Evolutionary conservation across 257 asterid species (phyloP).

Genomic region (Perilla frutescens): DNA sequence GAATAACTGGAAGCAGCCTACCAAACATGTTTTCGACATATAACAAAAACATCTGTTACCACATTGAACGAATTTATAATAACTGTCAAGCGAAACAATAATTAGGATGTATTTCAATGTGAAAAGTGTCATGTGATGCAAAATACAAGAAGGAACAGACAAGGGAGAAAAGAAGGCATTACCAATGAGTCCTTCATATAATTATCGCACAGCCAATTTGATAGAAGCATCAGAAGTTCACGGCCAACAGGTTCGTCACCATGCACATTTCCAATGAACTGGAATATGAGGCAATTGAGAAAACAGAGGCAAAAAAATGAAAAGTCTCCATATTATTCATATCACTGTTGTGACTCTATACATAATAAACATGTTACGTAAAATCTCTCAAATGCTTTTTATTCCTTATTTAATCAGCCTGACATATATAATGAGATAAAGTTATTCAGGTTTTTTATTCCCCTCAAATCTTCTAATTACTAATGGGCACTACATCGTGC

Average conservation of each 20-base stretch:
- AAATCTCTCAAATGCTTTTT: neutral
- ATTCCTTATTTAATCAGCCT: neutral
- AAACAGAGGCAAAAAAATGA: conserved; percentile 12
- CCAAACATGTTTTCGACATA: conserved; percentile 11
- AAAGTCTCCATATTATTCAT: neutral
- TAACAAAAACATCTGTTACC: neutral
- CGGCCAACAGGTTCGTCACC: conserved; percentile 99
- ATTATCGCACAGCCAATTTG: conserved; percentile 90
- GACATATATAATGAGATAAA: neutral
- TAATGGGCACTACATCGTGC: too few species aligned
- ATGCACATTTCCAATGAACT: conserved; percentile 96
- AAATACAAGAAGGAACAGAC: conserved; percentile 4
- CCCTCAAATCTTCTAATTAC: neutral
- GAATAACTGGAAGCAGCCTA: conserved; percentile 19
- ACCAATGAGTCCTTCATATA: conserved; percentile 89
- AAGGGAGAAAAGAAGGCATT: conserved; percentile 34
- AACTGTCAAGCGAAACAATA: conserved; percentile 7
- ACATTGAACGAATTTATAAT: neutral
- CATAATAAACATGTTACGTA: neutral
- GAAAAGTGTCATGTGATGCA: conserved; percentile 5
- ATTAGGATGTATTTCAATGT: conserved; percentile 1
- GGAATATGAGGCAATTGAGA: conserved; percentile 48
- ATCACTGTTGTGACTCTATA: neutral
- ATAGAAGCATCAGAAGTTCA: conserved; percentile 82
- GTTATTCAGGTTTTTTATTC: neutral